A percentile compares a stretch with the other conserved stretches of the same genome.
Conservation (phyloP, 192 early-diverging fungal genomes). For the Coemansia biformis region DNA sequence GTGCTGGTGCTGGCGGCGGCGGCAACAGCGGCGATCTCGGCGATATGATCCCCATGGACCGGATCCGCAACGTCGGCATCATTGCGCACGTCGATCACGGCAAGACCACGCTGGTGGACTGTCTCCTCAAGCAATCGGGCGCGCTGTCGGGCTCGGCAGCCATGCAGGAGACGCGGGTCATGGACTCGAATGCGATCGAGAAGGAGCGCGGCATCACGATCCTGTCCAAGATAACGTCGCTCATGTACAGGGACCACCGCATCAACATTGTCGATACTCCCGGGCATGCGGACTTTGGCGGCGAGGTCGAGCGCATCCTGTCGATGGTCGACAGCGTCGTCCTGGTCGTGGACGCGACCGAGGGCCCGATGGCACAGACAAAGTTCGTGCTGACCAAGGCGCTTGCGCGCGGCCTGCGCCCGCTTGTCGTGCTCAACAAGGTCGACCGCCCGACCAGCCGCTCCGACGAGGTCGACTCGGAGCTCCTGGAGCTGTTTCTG, state of each 20-base stretch:
- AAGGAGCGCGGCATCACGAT: slow-evolving; percentile 88
- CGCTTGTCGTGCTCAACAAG: slow-evolving; percentile 82
- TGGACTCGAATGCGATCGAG: slow-evolving; percentile 80
- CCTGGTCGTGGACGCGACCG: slow-evolving; percentile 78
- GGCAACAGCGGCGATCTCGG: slow-evolving; percentile 24
- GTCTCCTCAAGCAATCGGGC: slow-evolving; percentile 56
- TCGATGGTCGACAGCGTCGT: slow-evolving; percentile 87
- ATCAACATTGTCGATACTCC: slow-evolving; percentile 90
- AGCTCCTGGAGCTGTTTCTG: slow-evolving; percentile 76
- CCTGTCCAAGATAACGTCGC: slow-evolving; percentile 73
- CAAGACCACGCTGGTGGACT: slow-evolving; percentile 68
- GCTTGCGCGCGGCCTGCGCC: slow-evolving; percentile 60
- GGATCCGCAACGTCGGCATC: slow-evolving; percentile 51
- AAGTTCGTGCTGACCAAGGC: slow-evolving; percentile 84
- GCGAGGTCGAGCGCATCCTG: slow-evolving; percentile 80
- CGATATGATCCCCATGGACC: slow-evolving; percentile 42
- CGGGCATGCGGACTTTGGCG: slow-evolving; percentile 65
- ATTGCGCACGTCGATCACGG: slow-evolving; percentile 88
- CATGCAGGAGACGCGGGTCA: slow-evolving; percentile 64
- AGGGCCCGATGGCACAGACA: slow-evolving; percentile 87
- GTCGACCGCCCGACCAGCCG: slow-evolving; percentile 72
- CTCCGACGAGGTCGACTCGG: slow-evolving; percentile 71
- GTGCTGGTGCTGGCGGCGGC: not conserved
- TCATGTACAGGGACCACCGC: slow-evolving; percentile 65
- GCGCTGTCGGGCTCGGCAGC: slow-evolving; percentile 50